Evolutionary conservation across 345 rosid species (phyloP), one percentile per base, ranked within the genome.

Genomic region (Eucalyptus rudis): DNA sequence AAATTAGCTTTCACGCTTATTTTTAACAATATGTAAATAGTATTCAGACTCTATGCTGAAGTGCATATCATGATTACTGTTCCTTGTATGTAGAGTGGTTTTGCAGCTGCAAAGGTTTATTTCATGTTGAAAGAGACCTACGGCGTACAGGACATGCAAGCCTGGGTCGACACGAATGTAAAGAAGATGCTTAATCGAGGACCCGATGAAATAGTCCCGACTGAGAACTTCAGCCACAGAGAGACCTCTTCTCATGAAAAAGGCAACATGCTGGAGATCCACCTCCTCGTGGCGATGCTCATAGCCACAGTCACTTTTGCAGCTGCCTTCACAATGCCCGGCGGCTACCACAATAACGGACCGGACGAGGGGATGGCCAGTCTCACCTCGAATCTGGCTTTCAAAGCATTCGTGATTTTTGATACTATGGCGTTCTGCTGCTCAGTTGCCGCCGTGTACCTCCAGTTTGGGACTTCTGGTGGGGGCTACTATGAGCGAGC

Each of bases 271-370:
- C 87, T 88, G 12, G 88, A 84, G 52, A 89, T 81, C 58, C 91
- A 89, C 43, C 89, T 91, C n/a, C 88, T 91, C 13, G 91, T 91
- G 10, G 91, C 92, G 5, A 79, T 86, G 49, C 90, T 91, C 50
- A 90, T 91, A 87, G 91, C 89, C 85, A 88, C 89, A 13, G 91
- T 90, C 15, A 50, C 92, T 14, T 90, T 90, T 22, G 91, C 91
- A 8, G 92, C 90, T 24, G 88, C 91, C 24, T 59, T 90, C 62
- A 64, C 87, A 10, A 25, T 91, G 86, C 88, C 91, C 1, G 86
- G 87, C 4, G 89, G 91, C 54, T 88, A 90, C 86, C 87, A 90
- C 59, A 90, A 85, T 50, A 54, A 52, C 6, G 54, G 56, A 31
- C 58, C 15, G 0, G 36, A 83, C 5, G 49, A 87, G 31, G 88